Percentiles rank a stretch among this genome's conserved stretches.
Conservation (phyloP, 352 stramenopile species). For the Globisporangium splendens region DNA sequence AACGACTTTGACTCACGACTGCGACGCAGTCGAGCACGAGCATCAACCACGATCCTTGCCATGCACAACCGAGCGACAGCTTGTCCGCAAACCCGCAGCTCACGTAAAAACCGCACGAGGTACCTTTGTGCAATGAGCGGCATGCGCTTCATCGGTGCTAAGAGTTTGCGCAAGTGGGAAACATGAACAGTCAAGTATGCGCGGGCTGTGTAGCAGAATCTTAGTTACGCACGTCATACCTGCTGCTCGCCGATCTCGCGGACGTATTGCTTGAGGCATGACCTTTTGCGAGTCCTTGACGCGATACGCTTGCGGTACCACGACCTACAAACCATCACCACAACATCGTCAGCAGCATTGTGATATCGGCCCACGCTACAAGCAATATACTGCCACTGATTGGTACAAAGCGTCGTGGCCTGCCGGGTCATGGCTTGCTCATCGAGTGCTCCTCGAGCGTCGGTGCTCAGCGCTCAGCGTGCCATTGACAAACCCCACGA, state of each 20-base stretch:
- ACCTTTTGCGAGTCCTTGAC: slow-evolving; percentile 58
- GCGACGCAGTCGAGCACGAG: slow-evolving; percentile 45
- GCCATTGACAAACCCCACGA: slow-evolving; percentile 90
- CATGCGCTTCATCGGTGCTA: slow-evolving; percentile 52
- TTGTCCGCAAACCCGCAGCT: slow-evolving; percentile 72
- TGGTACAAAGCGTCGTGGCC: slow-evolving; percentile 82
- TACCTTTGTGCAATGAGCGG: slow-evolving; percentile 82
- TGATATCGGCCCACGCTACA: too few relatives aligned
- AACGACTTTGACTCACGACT: slow-evolving; percentile 29
- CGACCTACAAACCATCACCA: slow-evolving; percentile 7
- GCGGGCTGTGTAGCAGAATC: too few relatives aligned
- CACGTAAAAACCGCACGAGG: slow-evolving; percentile 86
- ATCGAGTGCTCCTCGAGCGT: slow-evolving; percentile 76
- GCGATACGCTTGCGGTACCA: slow-evolving; percentile 62
- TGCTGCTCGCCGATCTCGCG: slow-evolving; percentile 26
- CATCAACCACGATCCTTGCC: slow-evolving; percentile 86
- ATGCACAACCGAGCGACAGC: slow-evolving; percentile 67
- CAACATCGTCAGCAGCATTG: too few relatives aligned
- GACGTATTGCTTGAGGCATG: slow-evolving; percentile 89
- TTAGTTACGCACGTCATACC: slow-evolving; percentile 1
- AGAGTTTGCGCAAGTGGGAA: too few relatives aligned
- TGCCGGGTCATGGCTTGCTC: slow-evolving; percentile 63
- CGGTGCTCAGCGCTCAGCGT: slow-evolving; percentile 54
- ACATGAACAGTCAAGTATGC: too few relatives aligned
- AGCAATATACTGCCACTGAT: slow-evolving; percentile 42